These are phyloP conservation scores for Phytophthora boehmeriae DNA, from an alignment of 352 stramenopile species.

Conservation along the genomic window DNA sequence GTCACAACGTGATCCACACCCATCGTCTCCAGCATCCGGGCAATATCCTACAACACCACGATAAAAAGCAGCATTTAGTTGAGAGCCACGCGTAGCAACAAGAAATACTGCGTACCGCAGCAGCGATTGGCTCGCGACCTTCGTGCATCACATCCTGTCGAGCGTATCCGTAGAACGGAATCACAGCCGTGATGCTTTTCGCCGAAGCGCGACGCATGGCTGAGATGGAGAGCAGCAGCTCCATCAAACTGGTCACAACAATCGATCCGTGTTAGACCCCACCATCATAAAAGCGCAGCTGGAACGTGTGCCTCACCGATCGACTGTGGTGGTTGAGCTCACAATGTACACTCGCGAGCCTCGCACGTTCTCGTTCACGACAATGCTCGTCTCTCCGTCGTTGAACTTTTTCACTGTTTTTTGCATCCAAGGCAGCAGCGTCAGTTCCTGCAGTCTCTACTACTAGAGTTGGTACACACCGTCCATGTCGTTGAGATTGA, in stretches of 20 bases:
- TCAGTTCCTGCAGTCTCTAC: constrained; percentile 3
- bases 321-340: constrained; percentile 84
- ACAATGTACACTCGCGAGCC: constrained; percentile 89
- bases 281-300: too few relatives aligned
- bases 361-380: constrained; percentile 79
- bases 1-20: constrained; percentile 89
- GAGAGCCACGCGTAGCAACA: not conserved
- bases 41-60: constrained; percentile 61
- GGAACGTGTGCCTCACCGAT: constrained; percentile 49
- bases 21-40: constrained; percentile 91
- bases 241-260: constrained; percentile 64
- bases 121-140: constrained; percentile 78
- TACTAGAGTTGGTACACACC: constrained; percentile 34
- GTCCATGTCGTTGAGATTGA: constrained; percentile 81
- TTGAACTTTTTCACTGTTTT: constrained; percentile 77
- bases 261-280: constrained; percentile 2
- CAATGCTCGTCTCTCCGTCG: constrained; percentile 82
- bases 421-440: not conserved
- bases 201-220: constrained; percentile 84
- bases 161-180: constrained; percentile 89
- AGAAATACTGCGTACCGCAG: constrained; percentile 43
- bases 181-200: constrained; percentile 89
- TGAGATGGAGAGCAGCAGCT: constrained; percentile 83
- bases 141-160: constrained; percentile 89
- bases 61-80: not conserved